Base-by-base conservation (phyloP, 78 protist species). In the Diacronema lutheri region DNA sequence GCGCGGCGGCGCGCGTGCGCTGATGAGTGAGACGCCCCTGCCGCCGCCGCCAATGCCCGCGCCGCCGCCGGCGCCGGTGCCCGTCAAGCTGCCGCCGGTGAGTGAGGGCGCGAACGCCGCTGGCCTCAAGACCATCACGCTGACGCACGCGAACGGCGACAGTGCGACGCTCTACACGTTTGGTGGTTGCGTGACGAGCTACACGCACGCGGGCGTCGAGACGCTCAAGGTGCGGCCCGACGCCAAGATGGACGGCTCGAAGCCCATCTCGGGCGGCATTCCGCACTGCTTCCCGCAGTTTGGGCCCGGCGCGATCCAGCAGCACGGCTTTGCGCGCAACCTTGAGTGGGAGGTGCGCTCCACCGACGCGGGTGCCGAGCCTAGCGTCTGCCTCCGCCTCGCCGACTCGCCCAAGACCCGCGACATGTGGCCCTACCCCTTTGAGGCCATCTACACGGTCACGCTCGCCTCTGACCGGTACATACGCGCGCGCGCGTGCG, bases 311-410 rank as follows among this genome's bases (percentile, higher is more conserved):
- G 76, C 21, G 31, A 69, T 69, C 33, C 76, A 69, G 76, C 76
- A 69, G 46, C 76, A 69, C 50, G 76, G 76, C 55, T 69, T 69
- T 38, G 76, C 76, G 12, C 76, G 76, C 50, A 69, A 69, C 76
- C 50, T 69, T 21, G 56, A 33, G 6, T 69, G 76, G 76, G 55
- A 19, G 46, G 55, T 69, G 76, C 23, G 1, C 13, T 6, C 4
- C 55, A 50, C 19, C 26, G 2, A 25, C 0, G 76, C 20, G n/a
- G 55, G 50, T n/a, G 74, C 33, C 25, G 44, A 11, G 26, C 74
- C 46, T 4, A 38, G 2, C 9, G 56, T 38, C 4, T 20, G 20
- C 23, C 25, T 69, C 29, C 4, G 26, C 40, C 76, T 69, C 31
- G 16, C 33, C n/a, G 56, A 33, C 26, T 33, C 40, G 23, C 55